Percentiles rank a stretch among this genome's conserved stretches.
phyloP scores from a whole-genome alignment of 768 basidiomycete genomes.

The Psilocybe cyanescens region DNA sequence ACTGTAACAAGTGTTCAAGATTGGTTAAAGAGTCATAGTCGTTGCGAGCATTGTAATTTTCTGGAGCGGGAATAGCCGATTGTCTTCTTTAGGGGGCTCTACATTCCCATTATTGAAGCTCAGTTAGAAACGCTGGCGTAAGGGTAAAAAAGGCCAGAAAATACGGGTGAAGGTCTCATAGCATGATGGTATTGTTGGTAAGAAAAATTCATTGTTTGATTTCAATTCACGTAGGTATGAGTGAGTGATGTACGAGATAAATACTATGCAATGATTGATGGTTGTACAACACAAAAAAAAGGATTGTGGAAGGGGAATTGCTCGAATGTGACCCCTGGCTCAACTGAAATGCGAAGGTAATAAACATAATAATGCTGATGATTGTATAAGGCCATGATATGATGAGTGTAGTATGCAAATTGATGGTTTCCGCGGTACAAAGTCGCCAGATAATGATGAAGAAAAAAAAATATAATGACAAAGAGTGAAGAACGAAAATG shows the following conservation, averaged over 20 bases:
- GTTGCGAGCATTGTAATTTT: too few relatives aligned
- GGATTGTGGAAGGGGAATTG: constrained; percentile 16
- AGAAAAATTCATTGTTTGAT: neutral
- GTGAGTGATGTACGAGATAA: neutral
- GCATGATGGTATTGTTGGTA: too few relatives aligned
- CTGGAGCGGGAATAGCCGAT: too few relatives aligned
- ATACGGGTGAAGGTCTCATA: too few relatives aligned
- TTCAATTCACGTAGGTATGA: neutral
- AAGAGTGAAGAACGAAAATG: neutral
- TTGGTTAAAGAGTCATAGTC: too few relatives aligned
- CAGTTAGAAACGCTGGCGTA: too few relatives aligned
- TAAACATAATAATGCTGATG: constrained; percentile 16
- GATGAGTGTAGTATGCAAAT: constrained; percentile 12
- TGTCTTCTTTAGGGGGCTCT: too few relatives aligned
- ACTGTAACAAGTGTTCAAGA: too few relatives aligned
- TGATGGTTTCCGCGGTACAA: neutral
- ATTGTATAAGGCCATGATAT: constrained; percentile 2
- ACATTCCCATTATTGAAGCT: too few relatives aligned
- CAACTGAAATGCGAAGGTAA: constrained; percentile 20
- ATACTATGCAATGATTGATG: neutral
- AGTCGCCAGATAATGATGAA: neutral
- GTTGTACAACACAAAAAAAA: constrained; percentile 8
- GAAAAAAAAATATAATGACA: constrained; percentile 8
- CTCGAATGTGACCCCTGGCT: constrained; percentile 12
- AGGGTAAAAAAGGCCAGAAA: too few relatives aligned